Base-by-base conservation (phyloP, 768 basidiomycete genomes). In the Rhizopogon vesiculosus region DNA sequence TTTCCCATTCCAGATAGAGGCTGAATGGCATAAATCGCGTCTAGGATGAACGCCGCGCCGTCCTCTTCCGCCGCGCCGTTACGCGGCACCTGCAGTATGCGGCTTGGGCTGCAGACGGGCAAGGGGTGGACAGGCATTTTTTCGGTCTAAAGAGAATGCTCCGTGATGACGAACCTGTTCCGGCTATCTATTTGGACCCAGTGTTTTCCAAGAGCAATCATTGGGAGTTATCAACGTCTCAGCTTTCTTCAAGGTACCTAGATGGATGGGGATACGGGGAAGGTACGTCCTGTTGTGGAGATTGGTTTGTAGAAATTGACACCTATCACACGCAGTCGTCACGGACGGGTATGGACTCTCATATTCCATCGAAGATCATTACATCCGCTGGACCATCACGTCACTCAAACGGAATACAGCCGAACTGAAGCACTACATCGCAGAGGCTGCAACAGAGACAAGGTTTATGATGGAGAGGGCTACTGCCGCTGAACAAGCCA, bases 181-280 rank as follows among this genome's bases (percentile, higher is more conserved):
- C 91, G 1, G 82, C 71, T 58, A 75, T 97, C 3, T 95, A 91
- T 75, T 78, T 66, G 46, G 93, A 98, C 64, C 71, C 73, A 52
- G 84, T 87, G 7, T 96, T 79, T 64, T 63, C 75, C 7, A 78
- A 77, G 68, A 89, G 87, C 43, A 83, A 69, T 58, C 90, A 96
- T 69, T 99, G 97, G 97, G 90, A 96, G 71, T 74, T 98, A 61
- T 91, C 87, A 41, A 99, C 97, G 18, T 89, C 86, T 59, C 91
- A 97, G 71, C 74, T 98, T 55, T 87, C 86, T 49, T 87, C 84
- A 43, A 78, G 77, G 50, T 94, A 80, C 69, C 75, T 99, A 35
- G 91, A 95, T 62, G 93, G 93, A 19, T 98, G 96, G 96, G 97
- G 96, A 13, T 98, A 98, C 66, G 93, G 94, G 7, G 92, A 96